Percentiles rank a stretch among this genome's conserved stretches.
Conservation (phyloP, 805 yeast species). For the Kockiozyma suomiensis region DNA sequence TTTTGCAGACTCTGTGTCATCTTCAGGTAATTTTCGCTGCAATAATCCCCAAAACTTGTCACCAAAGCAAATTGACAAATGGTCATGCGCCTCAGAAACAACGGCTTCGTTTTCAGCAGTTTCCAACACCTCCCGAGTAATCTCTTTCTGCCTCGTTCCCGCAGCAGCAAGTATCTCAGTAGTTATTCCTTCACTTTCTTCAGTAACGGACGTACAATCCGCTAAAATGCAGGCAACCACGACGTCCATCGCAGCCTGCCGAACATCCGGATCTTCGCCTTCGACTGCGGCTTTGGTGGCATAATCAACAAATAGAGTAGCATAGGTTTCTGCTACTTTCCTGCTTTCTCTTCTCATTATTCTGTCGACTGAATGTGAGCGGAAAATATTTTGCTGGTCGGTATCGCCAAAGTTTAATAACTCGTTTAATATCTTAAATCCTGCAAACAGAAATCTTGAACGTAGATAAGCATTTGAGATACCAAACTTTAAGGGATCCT, state of each 20-base stretch:
- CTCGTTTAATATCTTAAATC: constrained; percentile 8
- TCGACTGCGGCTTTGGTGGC: constrained; percentile 20
- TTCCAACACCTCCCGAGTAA: constrained; percentile 10
- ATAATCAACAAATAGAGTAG: constrained; percentile 41
- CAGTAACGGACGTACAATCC: constrained; percentile 20
- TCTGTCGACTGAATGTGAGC: constrained; percentile 23
- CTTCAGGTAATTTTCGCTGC: constrained; percentile 34
- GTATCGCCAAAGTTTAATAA: constrained; percentile 9
- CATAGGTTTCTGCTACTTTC: constrained; percentile 51
- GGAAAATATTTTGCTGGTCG: neutral
- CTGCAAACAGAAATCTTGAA: constrained; percentile 2
- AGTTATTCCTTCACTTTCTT: constrained; percentile 21
- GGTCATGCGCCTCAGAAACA: constrained; percentile 12
- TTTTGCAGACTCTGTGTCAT: constrained; percentile 24
- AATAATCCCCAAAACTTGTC: constrained; percentile 25
- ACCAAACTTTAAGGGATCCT: constrained; percentile 12
- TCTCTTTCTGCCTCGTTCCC: constrained; percentile 15
- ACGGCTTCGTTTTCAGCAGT: constrained; percentile 33
- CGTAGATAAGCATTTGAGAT: neutral
- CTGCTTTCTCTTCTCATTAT: constrained; percentile 47
- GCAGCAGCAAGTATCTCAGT: constrained; percentile 16
- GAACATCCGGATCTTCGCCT: neutral
- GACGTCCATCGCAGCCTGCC: constrained; percentile 3
- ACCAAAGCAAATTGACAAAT: constrained; percentile 19
- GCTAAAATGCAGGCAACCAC: constrained; percentile 14